A percentile compares a stretch with the other conserved stretches of the same genome.
phyloP scores from a whole-genome alignment of 805 yeast genomes.

The Lipomyces anomalus region DNA sequence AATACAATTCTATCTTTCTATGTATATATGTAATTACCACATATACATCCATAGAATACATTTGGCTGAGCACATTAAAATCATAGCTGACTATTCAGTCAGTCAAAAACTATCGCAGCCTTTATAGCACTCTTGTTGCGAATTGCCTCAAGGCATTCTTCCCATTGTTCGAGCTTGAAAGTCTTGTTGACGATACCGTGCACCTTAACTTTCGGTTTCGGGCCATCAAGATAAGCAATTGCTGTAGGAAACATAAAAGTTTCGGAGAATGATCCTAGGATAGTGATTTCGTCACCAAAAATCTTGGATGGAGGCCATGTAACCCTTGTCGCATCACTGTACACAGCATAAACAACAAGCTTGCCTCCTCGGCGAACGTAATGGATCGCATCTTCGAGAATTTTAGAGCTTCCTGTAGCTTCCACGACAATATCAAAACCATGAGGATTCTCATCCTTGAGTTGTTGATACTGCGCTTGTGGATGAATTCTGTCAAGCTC shows the following conservation, averaged over 20 bases:
- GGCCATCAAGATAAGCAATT: conserved; percentile 20
- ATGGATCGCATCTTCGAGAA: conserved; percentile 18
- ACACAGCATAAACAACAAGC: conserved; percentile 22
- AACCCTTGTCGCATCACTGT: conserved; percentile 17
- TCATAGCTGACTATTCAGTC: too few species aligned
- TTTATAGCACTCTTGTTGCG: conserved; percentile 21
- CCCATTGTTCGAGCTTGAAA: conserved; percentile 22
- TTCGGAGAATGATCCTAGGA: conserved; percentile 22
- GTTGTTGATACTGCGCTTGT: conserved; percentile 13
- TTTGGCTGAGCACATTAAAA: background rate
- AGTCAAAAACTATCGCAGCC: conserved; percentile 22
- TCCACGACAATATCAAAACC: conserved; percentile 23
- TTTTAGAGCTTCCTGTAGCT: conserved; percentile 20
- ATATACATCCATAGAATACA: background rate
- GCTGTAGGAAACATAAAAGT: conserved; percentile 22
- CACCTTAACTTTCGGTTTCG: conserved; percentile 20
- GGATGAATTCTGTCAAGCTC: conserved; percentile 17
- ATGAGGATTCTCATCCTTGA: conserved; percentile 18
- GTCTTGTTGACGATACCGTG: conserved; percentile 21
- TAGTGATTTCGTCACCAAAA: conserved; percentile 23
- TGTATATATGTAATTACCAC: too few species aligned
- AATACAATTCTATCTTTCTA: too few species aligned
- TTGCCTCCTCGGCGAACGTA: conserved; percentile 23
- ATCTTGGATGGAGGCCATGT: conserved; percentile 22
- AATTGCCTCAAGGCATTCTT: conserved; percentile 19